A percentile compares a stretch with the other conserved stretches of the same genome.
Evolutionary conservation across 2,329 filamentous ascomycete genomes (phyloP).

Genomic region (Fusarium staphyleae): DNA sequence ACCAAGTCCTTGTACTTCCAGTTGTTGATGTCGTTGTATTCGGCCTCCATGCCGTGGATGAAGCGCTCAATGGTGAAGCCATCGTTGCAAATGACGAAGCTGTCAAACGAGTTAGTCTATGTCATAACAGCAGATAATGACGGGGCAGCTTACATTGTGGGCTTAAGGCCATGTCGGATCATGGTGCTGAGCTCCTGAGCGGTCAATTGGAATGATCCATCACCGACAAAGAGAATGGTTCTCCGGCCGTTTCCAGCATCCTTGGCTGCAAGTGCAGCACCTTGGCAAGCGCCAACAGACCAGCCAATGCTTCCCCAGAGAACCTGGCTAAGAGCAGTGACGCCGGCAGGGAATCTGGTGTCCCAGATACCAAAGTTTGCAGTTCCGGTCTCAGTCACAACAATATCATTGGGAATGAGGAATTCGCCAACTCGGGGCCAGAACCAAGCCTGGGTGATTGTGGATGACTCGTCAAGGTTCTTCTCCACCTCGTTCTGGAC

Average conservation of each 20-base stretch:
- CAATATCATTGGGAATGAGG: slow-evolving; percentile 74
- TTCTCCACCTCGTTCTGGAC: slow-evolving; percentile 58
- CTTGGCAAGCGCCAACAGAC: slow-evolving; percentile 65
- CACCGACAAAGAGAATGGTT: slow-evolving; percentile 86
- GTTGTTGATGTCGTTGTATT: slow-evolving; percentile 79
- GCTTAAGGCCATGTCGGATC: slow-evolving; percentile 74
- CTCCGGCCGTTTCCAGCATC: slow-evolving; percentile 67
- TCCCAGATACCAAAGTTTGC: slow-evolving; percentile 90
- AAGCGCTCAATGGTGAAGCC: slow-evolving; percentile 90
- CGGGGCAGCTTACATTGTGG: slow-evolving; percentile 71
- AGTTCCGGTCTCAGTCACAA: slow-evolving; percentile 88
- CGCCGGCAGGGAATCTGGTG: slow-evolving; percentile 77
- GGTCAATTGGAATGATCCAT: slow-evolving; percentile 86
- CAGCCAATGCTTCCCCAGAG: slow-evolving; percentile 74
- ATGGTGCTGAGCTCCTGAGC: slow-evolving; percentile 86
- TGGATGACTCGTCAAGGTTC: slow-evolving; percentile 49
- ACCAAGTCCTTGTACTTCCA: slow-evolving; percentile 79
- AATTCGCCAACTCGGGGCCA: slow-evolving; percentile 81
- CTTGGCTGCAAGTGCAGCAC: slow-evolving; percentile 76
- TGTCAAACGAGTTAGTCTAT: slow-evolving; percentile 43
- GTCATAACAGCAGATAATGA: neutral
- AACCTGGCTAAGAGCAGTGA: slow-evolving; percentile 82
- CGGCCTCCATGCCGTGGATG: slow-evolving; percentile 82
- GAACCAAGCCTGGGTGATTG: slow-evolving; percentile 75
- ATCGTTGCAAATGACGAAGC: slow-evolving; percentile 85